Evolutionary conservation across 768 basidiomycete species (phyloP).

Genomic region (Hypholoma fasciculare): DNA sequence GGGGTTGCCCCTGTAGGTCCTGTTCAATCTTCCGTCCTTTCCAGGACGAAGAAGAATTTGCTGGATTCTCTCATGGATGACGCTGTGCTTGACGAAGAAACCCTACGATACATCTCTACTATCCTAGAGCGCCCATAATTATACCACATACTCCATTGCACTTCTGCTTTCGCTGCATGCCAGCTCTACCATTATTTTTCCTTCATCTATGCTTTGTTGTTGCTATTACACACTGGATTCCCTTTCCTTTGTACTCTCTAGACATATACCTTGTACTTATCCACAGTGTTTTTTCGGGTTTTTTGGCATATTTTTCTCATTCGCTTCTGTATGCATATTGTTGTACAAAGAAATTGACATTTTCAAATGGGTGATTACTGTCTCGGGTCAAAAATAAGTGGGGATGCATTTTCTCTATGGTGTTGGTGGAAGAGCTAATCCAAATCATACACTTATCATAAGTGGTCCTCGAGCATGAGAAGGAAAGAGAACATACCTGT

Average conservation of each 20-base stretch:
- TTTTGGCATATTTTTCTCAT: not conserved
- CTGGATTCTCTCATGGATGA: constrained; percentile 34
- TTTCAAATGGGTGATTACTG: too few species aligned
- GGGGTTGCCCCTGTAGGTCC: constrained; percentile 3
- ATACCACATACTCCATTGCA: not conserved
- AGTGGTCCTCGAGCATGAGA: too few species aligned
- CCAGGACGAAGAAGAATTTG: constrained; percentile 27
- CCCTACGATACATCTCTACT: constrained; percentile 38
- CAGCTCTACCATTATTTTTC: not conserved
- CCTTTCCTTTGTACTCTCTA: not conserved
- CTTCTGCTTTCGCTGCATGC: not conserved
- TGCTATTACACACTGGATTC: not conserved
- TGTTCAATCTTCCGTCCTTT: constrained; percentile 8
- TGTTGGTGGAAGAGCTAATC: too few species aligned
- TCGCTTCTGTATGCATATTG: not conserved
- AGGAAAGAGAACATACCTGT: too few species aligned
- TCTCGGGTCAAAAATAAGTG: too few species aligned
- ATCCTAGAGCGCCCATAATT: constrained; percentile 21
- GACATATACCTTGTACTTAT: not conserved
- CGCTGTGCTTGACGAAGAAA: constrained; percentile 47
- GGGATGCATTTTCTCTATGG: too few species aligned
- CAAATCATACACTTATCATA: too few species aligned
- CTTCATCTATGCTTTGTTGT: not conserved
- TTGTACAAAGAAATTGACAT: not conserved
- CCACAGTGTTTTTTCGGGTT: not conserved